These are phyloP conservation scores for Fusarium sp. DNA, from an alignment of 2,329 filamentous ascomycete genomes.

Conservation along the genomic window DNA sequence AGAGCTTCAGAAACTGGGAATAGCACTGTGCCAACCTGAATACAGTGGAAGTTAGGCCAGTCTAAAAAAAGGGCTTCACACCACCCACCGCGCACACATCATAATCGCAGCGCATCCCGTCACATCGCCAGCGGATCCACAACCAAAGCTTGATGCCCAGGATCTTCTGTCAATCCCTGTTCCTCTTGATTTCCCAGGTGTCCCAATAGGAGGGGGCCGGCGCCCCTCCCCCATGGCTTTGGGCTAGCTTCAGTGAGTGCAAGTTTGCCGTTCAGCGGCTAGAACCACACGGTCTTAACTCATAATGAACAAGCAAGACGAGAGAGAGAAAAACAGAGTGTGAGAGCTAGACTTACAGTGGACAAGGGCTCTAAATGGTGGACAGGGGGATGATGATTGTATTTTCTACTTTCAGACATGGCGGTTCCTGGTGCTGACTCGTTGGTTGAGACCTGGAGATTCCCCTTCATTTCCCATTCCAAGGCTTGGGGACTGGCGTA, in stretches of 20 bases:
- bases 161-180: constrained; percentile 18
- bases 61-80: constrained; percentile 36
- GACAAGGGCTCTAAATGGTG: constrained; percentile 3
- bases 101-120: constrained; percentile 21
- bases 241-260: constrained; percentile 10
- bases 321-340: not conserved
- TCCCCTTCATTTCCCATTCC: constrained; percentile 37
- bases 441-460: constrained; percentile 20
- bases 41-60: not conserved
- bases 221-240: constrained; percentile 7
- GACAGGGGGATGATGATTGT: not conserved
- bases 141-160: constrained; percentile 34
- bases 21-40: constrained; percentile 16
- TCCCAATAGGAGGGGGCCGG: constrained; percentile 21
- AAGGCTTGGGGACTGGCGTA: constrained; percentile 9
- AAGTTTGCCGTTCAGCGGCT: not conserved
- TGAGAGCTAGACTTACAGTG: constrained; percentile 8
- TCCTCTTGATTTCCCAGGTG: not conserved
- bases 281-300: constrained; percentile 3
- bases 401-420: constrained; percentile 28
- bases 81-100: constrained; percentile 1
- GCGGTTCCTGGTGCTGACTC: constrained; percentile 32
- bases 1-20: not conserved
- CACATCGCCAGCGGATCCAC: constrained; percentile 33
- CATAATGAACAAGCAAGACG: constrained; percentile 2